Evolutionary conservation across 768 basidiomycete species (phyloP), one percentile per base, ranked within the genome.

Genomic region (Termitomyces heimii): DNA sequence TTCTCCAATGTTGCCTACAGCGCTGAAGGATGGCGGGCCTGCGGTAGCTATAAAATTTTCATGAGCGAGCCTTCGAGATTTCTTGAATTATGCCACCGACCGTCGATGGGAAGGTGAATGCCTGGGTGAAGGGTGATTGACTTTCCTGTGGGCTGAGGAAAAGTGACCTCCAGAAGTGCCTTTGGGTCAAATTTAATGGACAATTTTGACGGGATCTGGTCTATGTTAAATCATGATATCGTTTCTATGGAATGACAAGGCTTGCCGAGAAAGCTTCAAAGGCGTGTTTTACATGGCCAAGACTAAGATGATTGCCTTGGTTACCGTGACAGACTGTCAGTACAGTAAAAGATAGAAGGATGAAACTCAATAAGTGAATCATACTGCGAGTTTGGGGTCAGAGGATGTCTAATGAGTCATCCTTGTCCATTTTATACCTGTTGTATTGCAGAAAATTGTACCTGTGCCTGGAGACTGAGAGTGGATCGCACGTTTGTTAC

Each of bases 141-240:
- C 52, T 47, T 46, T 3, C 64, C 65, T 52, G 59, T 58, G 18
- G 65, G 44, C 47, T 69, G 61, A 14, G 66, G 65, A 22, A 70
- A 55, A 14, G 64, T 61, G 13, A 75, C 73, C 48, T 73, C 70
- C 12, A 76, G 68, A 26, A 74, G 63, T 5, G 65, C 66, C 22
- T 56, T 67, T 0, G 75, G 75, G 39, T 75, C 55, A 62, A 76
- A 77, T 5, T 56, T 58, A 35, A 75, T 61, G 9, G 55, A 50
- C 49, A 74, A 51, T 59, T 69, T 64, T 32, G 55, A 53, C 10
- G 74, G 71, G 50, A 76, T 68, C 75, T 76, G 24, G 26, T 49
- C 32, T 37, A 18, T n/a, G n/a, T 37, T 1, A 16, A 18, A 8
- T 8, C 18, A 16, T 37, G 18, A 5, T 4, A 16, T 40, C 9